Evolutionary conservation across 176 grass and related monocot species (phyloP).

Genomic region (Juncus inflexus): DNA sequence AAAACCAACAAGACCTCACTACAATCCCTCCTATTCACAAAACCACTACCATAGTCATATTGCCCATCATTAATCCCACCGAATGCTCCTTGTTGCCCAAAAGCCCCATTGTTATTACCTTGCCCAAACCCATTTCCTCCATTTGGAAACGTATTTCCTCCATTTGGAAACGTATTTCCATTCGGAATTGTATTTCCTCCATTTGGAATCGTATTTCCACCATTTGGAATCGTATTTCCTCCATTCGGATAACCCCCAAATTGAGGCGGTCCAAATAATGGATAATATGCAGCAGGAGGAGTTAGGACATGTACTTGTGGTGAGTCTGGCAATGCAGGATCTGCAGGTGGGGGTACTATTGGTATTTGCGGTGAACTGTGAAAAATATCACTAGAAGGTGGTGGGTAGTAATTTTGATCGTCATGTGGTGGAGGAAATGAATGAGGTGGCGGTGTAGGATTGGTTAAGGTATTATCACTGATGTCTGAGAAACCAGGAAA

Average conservation of each 20-base stretch:
- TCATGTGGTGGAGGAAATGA: background rate
- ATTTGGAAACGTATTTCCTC: background rate
- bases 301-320: background rate
- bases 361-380: conserved; percentile 13
- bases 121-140: background rate
- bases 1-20: background rate
- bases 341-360: background rate
- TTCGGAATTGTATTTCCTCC: background rate
- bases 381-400: background rate
- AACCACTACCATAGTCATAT: background rate
- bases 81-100: conserved; percentile 10
- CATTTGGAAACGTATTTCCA: background rate
- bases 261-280: background rate
- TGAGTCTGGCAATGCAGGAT: conserved; percentile 1
- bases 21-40: background rate
- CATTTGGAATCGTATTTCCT: background rate
- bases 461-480: background rate
- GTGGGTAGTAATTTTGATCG: background rate
- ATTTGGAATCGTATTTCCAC: conserved; percentile 1
- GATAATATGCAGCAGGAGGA: background rate
- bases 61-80: background rate
- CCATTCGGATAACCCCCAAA: conserved; percentile 19
- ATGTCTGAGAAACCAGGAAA: conserved; percentile 13
- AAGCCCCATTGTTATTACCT: conserved; percentile 15
- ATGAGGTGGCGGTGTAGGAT: background rate